These are phyloP conservation scores for Scleroderma bovista DNA, from an alignment of 768 basidiomycete genomes.

Conservation along the genomic window DNA sequence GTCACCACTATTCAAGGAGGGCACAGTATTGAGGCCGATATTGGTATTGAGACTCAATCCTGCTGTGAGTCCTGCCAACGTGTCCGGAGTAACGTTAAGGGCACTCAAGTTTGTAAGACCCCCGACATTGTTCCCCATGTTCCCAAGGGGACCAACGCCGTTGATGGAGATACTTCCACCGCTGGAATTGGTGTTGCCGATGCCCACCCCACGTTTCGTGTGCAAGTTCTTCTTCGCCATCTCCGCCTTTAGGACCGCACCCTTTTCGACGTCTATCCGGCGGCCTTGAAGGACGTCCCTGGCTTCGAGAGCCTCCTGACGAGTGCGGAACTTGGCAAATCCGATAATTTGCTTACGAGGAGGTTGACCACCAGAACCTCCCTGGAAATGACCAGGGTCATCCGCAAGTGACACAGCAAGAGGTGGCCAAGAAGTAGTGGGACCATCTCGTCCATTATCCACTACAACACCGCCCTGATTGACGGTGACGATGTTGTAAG, in stretches of 20 bases:
- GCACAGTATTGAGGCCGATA: slow-evolving; percentile 21
- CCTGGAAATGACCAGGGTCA: slow-evolving; percentile 30
- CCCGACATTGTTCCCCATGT: slow-evolving; percentile 22
- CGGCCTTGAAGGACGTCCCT: slow-evolving; percentile 85
- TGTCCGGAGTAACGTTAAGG: slow-evolving; percentile 24
- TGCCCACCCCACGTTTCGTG: slow-evolving; percentile 87
- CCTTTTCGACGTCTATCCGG: slow-evolving; percentile 89
- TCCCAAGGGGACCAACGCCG: slow-evolving; percentile 19
- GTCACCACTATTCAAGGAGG: slow-evolving; percentile 18
- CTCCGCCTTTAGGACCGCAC: slow-evolving; percentile 91
- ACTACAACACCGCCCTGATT: slow-evolving; percentile 83
- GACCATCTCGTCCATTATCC: slow-evolving; percentile 68
- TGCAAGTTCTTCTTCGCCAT: slow-evolving; percentile 99
- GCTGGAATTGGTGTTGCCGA: slow-evolving; percentile 34
- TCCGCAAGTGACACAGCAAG: slow-evolving; percentile 28
- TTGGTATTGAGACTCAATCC: slow-evolving; percentile 26
- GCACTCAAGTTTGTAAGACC: slow-evolving; percentile 22
- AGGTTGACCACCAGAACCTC: slow-evolving; percentile 29
- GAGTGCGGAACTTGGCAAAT: slow-evolving; percentile 90
- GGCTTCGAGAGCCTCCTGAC: slow-evolving; percentile 83
- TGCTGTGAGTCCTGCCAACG: slow-evolving; percentile 23
- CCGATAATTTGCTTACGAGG: slow-evolving; percentile 96
- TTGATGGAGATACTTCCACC: slow-evolving; percentile 24
- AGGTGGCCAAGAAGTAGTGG: slow-evolving; percentile 63
- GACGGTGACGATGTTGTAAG: slow-evolving; percentile 77